phyloP scores from a whole-genome alignment of 1,284 basidiomycete genomes.

The Tremellales sp. region DNA sequence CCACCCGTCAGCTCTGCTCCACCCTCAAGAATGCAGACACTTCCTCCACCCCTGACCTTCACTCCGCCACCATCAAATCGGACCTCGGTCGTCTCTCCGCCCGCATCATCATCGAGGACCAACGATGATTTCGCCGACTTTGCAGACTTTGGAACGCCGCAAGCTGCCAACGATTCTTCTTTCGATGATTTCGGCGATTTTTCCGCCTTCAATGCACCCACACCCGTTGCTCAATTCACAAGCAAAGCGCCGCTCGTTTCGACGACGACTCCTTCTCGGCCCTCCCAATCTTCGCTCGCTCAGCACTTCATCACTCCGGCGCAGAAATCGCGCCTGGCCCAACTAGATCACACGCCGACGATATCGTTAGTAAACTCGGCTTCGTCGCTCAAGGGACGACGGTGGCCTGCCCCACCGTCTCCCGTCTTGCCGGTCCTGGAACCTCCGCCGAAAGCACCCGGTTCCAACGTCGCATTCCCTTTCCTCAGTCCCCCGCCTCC shows the following conservation, averaged over 20 bases:
- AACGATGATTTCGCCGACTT: constrained; percentile 11
- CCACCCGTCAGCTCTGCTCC: constrained; percentile 5
- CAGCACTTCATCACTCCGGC: neutral
- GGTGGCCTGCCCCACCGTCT: constrained; percentile 37
- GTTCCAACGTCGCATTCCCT: constrained; percentile 17
- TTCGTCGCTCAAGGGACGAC: constrained; percentile 21
- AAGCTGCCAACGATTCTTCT: neutral
- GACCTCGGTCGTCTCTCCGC: neutral
- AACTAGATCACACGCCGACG: constrained; percentile 29
- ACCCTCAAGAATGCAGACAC: constrained; percentile 1
- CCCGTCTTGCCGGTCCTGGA: constrained; percentile 25
- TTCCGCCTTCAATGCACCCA: constrained; percentile 15
- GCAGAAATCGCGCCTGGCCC: neutral
- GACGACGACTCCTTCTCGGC: neutral
- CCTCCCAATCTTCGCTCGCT: neutral
- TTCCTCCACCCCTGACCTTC: constrained; percentile 8
- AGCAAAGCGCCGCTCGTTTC: neutral
- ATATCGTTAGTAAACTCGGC: constrained; percentile 23
- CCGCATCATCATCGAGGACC: neutral
- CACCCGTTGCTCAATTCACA: neutral
- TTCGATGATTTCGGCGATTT: constrained; percentile 36
- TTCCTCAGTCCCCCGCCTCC: constrained; percentile 32
- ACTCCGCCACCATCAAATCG: constrained; percentile 11
- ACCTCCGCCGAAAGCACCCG: constrained; percentile 23
- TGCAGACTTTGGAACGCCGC: constrained; percentile 11